Conservation (phyloP, 805 yeast species). For the Ogataea ganodermae region DNA sequence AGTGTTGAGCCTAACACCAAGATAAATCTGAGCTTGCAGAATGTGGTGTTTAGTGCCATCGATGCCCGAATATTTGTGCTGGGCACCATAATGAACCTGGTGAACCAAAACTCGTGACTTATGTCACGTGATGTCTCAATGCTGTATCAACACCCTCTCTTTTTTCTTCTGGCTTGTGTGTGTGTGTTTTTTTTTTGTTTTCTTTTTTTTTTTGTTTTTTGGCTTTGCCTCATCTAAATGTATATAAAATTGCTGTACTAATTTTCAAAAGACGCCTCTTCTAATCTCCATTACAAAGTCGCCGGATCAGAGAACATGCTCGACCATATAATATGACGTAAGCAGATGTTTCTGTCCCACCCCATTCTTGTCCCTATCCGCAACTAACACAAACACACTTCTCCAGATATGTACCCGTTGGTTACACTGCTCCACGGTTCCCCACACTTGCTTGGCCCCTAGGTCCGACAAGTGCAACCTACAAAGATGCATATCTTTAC, state of each 20-base stretch:
- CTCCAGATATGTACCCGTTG: constrained; percentile 58
- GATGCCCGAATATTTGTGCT: constrained; percentile 48
- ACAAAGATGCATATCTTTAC: constrained; percentile 61
- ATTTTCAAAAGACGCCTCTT: too few species aligned
- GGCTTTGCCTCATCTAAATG: neutral
- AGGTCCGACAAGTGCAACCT: constrained; percentile 32
- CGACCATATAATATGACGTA: constrained; percentile 8
- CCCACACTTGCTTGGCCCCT: constrained; percentile 83
- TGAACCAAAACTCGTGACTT: neutral
- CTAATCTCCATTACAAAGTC: too few species aligned
- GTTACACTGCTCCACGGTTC: constrained; percentile 75
- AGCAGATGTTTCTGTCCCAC: constrained; percentile 1
- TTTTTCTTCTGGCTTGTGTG: too few species aligned
- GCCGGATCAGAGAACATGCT: neutral
- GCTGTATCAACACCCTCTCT: neutral
- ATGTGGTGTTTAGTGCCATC: constrained; percentile 48
- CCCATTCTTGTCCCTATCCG: too few species aligned
- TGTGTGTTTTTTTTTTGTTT: too few species aligned
- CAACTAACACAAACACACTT: neutral
- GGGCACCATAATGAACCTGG: constrained; percentile 21
- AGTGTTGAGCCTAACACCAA: constrained; percentile 30
- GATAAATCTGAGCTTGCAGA: constrained; percentile 42
- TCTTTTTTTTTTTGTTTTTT: neutral
- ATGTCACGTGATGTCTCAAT: neutral
- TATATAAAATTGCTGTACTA: neutral